A percentile compares a stretch with the other conserved stretches of the same genome.
Evolutionary conservation across 2,329 filamentous ascomycete genomes (phyloP).

Genomic region (Myriangium duriaei): DNA sequence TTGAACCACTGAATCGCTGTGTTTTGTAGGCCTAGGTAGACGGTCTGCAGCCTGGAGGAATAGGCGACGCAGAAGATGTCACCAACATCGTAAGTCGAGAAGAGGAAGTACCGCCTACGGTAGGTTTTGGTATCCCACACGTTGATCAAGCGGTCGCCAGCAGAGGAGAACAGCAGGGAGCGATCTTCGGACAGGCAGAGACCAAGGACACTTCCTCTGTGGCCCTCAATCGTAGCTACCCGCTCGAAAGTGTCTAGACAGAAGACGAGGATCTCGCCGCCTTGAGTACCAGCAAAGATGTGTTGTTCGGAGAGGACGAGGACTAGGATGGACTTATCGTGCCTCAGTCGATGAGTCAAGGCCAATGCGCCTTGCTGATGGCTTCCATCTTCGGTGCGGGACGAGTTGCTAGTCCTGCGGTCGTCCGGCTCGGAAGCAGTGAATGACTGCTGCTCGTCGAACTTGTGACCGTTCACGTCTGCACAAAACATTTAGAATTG

Average conservation of each 20-base stretch:
- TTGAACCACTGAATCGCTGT: constrained; percentile 89
- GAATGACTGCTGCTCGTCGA: constrained; percentile 1
- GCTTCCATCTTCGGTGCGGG: neutral
- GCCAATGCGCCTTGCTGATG: constrained; percentile 7
- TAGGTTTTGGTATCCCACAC: constrained; percentile 77
- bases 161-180: constrained; percentile 75
- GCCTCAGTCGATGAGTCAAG: constrained; percentile 60
- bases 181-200: constrained; percentile 67
- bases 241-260: constrained; percentile 78
- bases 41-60: constrained; percentile 62
- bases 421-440: constrained; percentile 14
- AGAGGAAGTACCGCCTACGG: constrained; percentile 72
- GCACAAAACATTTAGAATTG: constrained; percentile 7
- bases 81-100: constrained; percentile 85
- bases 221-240: constrained; percentile 66
- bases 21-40: constrained; percentile 90
- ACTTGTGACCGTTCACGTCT: constrained; percentile 5
- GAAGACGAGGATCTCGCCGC: constrained; percentile 86
- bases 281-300: constrained; percentile 86
- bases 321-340: constrained; percentile 68
- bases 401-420: constrained; percentile 7
- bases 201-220: constrained; percentile 81
- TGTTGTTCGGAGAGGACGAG: constrained; percentile 67
- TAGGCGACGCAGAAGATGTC: constrained; percentile 95
- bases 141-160: constrained; percentile 86